Percentiles rank a stretch among this genome's conserved stretches.
phyloP scores from a whole-genome alignment of 2,329 filamentous ascomycete species.

The Mariannaea elegans region DNA sequence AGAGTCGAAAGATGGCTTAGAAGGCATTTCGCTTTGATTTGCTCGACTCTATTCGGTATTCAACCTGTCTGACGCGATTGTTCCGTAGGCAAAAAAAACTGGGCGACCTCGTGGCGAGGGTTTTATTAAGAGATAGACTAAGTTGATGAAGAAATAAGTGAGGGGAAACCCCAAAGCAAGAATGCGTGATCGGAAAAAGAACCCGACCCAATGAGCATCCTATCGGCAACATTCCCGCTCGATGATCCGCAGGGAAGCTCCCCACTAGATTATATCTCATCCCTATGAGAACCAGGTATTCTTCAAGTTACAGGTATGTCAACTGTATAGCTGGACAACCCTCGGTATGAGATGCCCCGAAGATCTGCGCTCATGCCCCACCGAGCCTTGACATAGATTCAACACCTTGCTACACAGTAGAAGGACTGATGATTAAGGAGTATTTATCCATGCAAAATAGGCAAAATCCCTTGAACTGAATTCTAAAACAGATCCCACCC shows the following conservation, averaged over 20 bases:
- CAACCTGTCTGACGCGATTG: not conserved
- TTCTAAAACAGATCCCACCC: too few relatives aligned
- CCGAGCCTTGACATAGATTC: not conserved
- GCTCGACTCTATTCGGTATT: too few relatives aligned
- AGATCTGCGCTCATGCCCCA: not conserved
- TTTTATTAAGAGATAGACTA: too few relatives aligned
- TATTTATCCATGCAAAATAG: too few relatives aligned
- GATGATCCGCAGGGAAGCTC: not conserved
- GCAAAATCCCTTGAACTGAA: too few relatives aligned
- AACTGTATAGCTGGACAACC: too few relatives aligned
- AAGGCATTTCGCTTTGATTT: not conserved
- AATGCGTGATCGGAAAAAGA: not conserved
- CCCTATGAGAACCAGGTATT: too few relatives aligned
- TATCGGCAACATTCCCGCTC: not conserved
- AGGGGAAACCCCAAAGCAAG: not conserved
- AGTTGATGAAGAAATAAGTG: not conserved
- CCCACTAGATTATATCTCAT: not conserved
- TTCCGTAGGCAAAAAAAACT: not conserved
- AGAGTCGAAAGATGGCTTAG: conserved; percentile 49
- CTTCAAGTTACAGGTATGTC: too few relatives aligned
- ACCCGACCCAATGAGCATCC: not conserved
- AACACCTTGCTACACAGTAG: too few relatives aligned
- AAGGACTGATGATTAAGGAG: too few relatives aligned
- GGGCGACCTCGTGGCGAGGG: too few relatives aligned
- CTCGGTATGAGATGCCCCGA: not conserved